phyloP scores from a whole-genome alignment of 306 rosid genomes.

The Quercus wislizeni region DNA sequence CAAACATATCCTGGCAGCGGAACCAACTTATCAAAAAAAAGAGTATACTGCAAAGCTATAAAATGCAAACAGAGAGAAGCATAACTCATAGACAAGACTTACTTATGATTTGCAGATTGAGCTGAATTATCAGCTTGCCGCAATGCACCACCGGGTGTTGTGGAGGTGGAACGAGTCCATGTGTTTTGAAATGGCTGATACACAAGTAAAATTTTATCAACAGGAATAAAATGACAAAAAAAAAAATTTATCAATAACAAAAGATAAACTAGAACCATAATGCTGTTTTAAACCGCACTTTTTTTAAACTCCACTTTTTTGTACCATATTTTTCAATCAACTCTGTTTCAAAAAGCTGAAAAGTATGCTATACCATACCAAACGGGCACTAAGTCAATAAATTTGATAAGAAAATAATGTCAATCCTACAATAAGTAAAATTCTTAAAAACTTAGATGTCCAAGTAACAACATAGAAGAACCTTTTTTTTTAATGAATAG shows the following conservation, averaged over 20 bases:
- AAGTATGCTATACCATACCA: too few relatives aligned
- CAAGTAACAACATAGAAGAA: not conserved
- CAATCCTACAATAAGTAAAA: not conserved
- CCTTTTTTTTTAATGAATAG: not conserved
- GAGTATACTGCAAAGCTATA: not conserved
- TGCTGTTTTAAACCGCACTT: too few relatives aligned
- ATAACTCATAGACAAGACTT: conserved; percentile 25
- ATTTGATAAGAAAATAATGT: not conserved
- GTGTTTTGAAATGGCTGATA: conserved; percentile 75
- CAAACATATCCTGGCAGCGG: too few relatives aligned
- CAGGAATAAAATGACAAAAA: not conserved
- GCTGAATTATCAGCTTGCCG: conserved; percentile 50
- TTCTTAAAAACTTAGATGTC: not conserved
- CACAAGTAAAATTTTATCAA: conserved; percentile 26
- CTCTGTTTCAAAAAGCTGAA: too few relatives aligned
- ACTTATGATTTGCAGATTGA: conserved; percentile 57
- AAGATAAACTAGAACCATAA: not conserved
- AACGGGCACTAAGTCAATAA: not conserved
- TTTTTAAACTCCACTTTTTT: too few relatives aligned
- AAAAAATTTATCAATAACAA: not conserved
- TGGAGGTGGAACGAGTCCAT: conserved; percentile 66
- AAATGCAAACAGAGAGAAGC: conserved; percentile 10
- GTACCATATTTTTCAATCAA: too few relatives aligned
- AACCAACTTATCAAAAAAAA: too few relatives aligned
- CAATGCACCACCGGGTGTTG: conserved; percentile 25